Conservation (phyloP, 1,284 basidiomycete species). For the Takashimella tepidaria region DNA sequence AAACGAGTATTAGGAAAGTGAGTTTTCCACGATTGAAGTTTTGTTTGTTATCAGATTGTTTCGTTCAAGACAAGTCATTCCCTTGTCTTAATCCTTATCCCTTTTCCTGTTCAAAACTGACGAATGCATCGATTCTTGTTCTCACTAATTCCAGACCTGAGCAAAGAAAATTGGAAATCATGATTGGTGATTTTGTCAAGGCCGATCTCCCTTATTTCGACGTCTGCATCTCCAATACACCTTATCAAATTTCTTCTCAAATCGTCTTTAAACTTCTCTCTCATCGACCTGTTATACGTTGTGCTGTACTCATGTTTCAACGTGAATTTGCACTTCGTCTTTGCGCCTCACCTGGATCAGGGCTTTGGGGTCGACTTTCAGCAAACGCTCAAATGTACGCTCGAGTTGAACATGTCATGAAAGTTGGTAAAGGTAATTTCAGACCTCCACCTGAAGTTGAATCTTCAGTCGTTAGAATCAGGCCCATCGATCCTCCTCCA, state of each 20-base stretch:
- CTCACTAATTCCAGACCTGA: conserved; percentile 83
- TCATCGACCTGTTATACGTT: conserved; percentile 87
- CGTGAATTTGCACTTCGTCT: conserved; percentile 94
- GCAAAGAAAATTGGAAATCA: conserved; percentile 87
- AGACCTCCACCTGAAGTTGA: conserved; percentile 94
- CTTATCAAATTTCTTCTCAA: conserved; percentile 98
- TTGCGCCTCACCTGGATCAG: conserved; percentile 76
- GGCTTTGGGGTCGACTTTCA: conserved; percentile 89
- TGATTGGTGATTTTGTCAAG: conserved; percentile 97
- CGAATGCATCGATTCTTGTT: neutral
- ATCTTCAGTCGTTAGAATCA: conserved; percentile 83
- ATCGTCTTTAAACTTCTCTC: conserved; percentile 96
- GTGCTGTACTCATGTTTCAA: conserved; percentile 99
- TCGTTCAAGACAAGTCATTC: no score
- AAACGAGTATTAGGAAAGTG: conserved; percentile 98
- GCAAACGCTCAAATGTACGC: conserved; percentile 96
- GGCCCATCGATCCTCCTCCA: conserved; percentile 90
- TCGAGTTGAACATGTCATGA: conserved; percentile 94
- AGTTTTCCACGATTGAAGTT: conserved; percentile 51
- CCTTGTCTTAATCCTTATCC: no score
- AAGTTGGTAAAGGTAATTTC: conserved; percentile 94
- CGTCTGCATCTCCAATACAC: conserved; percentile 98
- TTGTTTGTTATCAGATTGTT: no score
- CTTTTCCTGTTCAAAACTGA: no score
- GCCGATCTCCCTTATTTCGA: conserved; percentile 96